phyloP scores from a whole-genome alignment of 2,329 filamentous ascomycete species.

The Blumeria hordei region DNA sequence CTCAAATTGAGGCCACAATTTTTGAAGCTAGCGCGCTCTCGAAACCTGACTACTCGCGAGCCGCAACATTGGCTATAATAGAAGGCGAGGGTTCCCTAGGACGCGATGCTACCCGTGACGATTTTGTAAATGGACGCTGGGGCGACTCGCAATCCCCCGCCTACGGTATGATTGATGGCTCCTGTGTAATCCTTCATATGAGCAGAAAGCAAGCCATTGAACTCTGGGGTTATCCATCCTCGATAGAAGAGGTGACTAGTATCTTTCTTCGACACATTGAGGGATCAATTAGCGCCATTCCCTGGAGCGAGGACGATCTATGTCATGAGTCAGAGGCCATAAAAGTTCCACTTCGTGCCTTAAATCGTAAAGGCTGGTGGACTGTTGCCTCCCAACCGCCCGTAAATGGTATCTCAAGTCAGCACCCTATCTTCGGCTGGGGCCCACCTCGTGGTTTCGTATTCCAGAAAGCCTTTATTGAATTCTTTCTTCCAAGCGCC shows the following conservation, averaged over 20 bases:
- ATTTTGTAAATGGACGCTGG: conserved; percentile 91
- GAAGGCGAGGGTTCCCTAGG: conserved; percentile 79
- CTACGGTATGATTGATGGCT: conserved; percentile 94
- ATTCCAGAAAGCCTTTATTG: conserved; percentile 95
- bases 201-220: conserved; percentile 60
- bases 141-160: conserved; percentile 81
- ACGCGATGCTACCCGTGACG: conserved; percentile 93
- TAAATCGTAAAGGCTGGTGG: conserved; percentile 81
- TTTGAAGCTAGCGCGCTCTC: conserved; percentile 55
- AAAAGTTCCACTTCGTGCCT: conserved; percentile 42
- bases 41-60: conserved; percentile 29
- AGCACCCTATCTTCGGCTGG: conserved; percentile 71
- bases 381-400: conserved; percentile 88
- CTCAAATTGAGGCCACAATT: conserved; percentile 47
- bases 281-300: conserved; percentile 58
- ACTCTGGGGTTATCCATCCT: conserved; percentile 63
- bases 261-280: conserved; percentile 64
- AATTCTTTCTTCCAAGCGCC: conserved; percentile 61
- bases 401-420: conserved; percentile 62
- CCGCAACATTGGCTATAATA: conserved; percentile 75
- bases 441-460: conserved; percentile 80
- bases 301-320: conserved; percentile 82
- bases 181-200: conserved; percentile 86
- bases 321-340: conserved; percentile 69
- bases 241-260: conserved; percentile 44